Base-by-base conservation (phyloP, 176 grass and related monocot species). In the Chrysopogon serrulatus region DNA sequence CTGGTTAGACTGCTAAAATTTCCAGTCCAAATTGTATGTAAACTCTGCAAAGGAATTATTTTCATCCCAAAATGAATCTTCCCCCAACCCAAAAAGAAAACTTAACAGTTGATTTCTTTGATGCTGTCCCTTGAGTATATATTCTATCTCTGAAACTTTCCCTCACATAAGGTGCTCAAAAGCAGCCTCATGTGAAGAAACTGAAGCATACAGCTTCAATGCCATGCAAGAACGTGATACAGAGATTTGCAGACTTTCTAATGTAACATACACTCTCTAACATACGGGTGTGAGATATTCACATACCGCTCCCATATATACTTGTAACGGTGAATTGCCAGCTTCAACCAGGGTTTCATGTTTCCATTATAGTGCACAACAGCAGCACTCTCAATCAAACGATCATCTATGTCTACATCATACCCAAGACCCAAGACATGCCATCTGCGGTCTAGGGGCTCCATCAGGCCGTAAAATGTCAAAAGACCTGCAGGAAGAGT, bases 321-420 rank as follows among this genome's bases (percentile, higher is more conserved):
- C 91, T 91, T 96, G 53, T 99, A 99, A 64, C 91, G 84, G 63
- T 74, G 89, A 85, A 99, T 96, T 65, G 91, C 97, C 81, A 99
- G 79, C 83, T 96, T 96, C 84, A 91, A 78, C 97, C 97, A 99
- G 9, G 97, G 97, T 83, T 99, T 99, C 91, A 99, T 92, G 89
- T 95, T 92, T 35, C 97, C 97, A 37, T 90, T 99, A 65, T 96
- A 99, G 71, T 99, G 97, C 65, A 96, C 87, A 62, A 96, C 97
- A 54, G 97, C 91, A 54, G 93, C 97, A 76, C 93, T 99, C 79
- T 99, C 97, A 81, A 99, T 94, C 91, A 99, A 89, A 61, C 97
- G 87, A 70, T 89, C 91, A 91, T 99, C 97, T 71, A 96, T 99
- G 82, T 89, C 97, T 45, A 88, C 77, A 78, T 99, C 91, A 89